Base-by-base conservation (phyloP, 1,139 yeast species). In the Lodderomyces elongisporus region DNA sequence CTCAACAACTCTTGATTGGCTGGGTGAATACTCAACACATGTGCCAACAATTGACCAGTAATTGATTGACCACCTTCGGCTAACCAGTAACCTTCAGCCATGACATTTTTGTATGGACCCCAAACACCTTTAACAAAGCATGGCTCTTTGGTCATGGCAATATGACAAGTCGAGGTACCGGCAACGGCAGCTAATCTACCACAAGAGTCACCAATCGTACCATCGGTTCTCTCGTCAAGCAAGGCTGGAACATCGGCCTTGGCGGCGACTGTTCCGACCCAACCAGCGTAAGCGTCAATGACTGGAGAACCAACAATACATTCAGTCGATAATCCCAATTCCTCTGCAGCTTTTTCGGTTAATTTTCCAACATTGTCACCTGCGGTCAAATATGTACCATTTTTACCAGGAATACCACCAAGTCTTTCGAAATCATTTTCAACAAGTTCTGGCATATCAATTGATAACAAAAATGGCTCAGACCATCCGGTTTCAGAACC, bases 21-120 rank as follows among this genome's bases (percentile, higher is more conserved):
- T 0, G 96, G 96, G 52, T 91, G 98, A 13, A 84, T 80, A 4
- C 87, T 70, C 42, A 91, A 62, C n/a, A 89, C 93, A 58, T 87
- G 95, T 3, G 91, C 93, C 47, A 91, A 70, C 33, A 91, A 70
- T 24, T 94, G 96, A 45, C 98, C 98, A 2, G 98, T 91, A 53
- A 95, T 84, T 14, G 94, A 83, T 60, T 91, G 98, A 14, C 98
- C 98, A 51, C 98, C 98, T 62, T 91, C 98, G n/a, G 97, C 95
- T 48, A 88, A 71, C 97, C 97, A 91, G 51, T 72, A 81, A 9
- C 80, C 88, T 24, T 85, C 84, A 14, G 93, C 85, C 67, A 91
- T 71, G 8, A 85, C 95, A 56, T 89, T 95, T 49, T 88, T 74
- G 61, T 91, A 91, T 3, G 98, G 98, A 14, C 98, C 98, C 98